Evolutionary conservation across 208 protist species (phyloP), one percentile per base, ranked within the genome.

Genomic region (Strigomonas oncopelti): DNA sequence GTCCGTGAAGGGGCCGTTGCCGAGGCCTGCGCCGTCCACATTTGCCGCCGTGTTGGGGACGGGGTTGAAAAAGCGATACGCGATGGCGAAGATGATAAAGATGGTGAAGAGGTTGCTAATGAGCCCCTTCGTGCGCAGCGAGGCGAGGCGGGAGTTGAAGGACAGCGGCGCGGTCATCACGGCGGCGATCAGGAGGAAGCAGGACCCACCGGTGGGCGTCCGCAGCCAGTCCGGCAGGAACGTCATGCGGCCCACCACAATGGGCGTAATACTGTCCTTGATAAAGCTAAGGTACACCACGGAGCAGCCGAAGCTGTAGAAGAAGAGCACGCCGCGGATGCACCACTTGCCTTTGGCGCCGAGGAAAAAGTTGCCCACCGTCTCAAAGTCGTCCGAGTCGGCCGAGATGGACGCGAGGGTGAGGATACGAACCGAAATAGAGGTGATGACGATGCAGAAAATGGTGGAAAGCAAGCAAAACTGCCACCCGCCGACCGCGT

Each of bases 251-350:
- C 72, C 70, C 1, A 75, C 65, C 4, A 90, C 65, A 28, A 92
- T 75, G 8, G 66, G 72, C 9, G 72, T 76, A 29, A 85, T 65
- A 69, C 84, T 90, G 53, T 92, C 84, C 61, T 85, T 83, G 48
- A 90, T 85, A 61, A 92, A 88, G 34, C 75, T 77, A 52, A 92
- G 74, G 62, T 90, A 90, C 31, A 92, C 82, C 0, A 92, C 77
- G 18, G 74, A 73, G 60, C 77, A 73, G 48, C 84, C 87, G 55
- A 92, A 87, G 66, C 80, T 92, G 74, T 92, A 92, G 28, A 86
- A 81, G 74, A 92, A 86, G 32, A 92, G 77, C 45, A 88, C 71
- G 18, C 64, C 60, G 29, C 87, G 87, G 28, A 78, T 71, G 20
- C 71, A 60, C 82, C 77, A 88, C 14, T 71, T 72, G 9, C 83